These are phyloP conservation scores for Xylariaceae sp. DNA, from an alignment of 2,329 filamentous ascomycete genomes.

Conservation along the genomic window DNA sequence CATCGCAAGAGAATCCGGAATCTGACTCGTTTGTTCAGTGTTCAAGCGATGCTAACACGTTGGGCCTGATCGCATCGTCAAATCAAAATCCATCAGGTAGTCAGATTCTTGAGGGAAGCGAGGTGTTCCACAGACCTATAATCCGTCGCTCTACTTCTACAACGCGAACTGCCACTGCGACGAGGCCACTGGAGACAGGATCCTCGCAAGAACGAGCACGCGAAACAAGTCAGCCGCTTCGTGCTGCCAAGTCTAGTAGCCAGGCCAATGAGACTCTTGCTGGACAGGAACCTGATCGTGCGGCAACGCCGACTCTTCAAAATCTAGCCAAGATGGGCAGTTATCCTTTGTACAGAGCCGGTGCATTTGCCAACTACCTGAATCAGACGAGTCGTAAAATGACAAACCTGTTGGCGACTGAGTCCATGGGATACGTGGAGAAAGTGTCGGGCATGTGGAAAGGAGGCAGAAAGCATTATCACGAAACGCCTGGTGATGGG, in stretches of 20 bases:
- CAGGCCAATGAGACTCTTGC: conserved; percentile 30
- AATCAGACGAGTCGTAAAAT: conserved; percentile 74
- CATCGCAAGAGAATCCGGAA: conserved; percentile 50
- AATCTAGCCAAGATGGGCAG: conserved; percentile 57
- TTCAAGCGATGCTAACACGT: conserved; percentile 66
- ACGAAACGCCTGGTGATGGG: conserved; percentile 50
- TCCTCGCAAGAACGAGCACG: conserved; percentile 17
- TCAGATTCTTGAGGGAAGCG: conserved; percentile 80
- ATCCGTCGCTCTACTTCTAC: conserved; percentile 49
- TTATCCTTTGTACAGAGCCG: conserved; percentile 78
- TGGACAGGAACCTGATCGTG: conserved; percentile 28
- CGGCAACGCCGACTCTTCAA: conserved; percentile 42
- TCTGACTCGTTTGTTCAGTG: conserved; percentile 73
- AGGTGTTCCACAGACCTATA: conserved; percentile 79
- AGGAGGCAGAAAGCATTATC: conserved; percentile 84
- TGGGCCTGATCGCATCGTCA: conserved; percentile 62
- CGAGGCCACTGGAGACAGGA: conserved; percentile 17
- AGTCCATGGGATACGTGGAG: conserved; percentile 93
- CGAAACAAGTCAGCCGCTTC: conserved; percentile 17
- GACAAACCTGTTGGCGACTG: conserved; percentile 75
- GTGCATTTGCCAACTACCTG: conserved; percentile 76
- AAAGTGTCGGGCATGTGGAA: conserved; percentile 98
- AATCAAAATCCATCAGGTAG: conserved; percentile 80
- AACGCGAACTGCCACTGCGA: conserved; percentile 25
- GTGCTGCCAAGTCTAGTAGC: conserved; percentile 34